Conservation (phyloP, 352 stramenopile species). For the Pythium folliculosum region DNA sequence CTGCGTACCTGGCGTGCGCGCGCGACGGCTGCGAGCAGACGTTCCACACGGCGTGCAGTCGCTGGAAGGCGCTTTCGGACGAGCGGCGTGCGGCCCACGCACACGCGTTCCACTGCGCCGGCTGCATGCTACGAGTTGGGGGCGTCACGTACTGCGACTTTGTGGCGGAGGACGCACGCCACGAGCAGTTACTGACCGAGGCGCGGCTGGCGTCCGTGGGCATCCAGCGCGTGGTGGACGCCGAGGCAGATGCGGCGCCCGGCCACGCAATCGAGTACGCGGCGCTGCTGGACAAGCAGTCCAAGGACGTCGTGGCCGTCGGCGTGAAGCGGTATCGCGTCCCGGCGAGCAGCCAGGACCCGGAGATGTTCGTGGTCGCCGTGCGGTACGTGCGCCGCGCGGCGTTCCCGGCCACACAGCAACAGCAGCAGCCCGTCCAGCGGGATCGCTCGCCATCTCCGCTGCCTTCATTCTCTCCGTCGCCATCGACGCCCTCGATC, state of each 20-base stretch:
- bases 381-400: slow-evolving; percentile 33
- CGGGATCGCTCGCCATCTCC: slow-evolving; percentile 4
- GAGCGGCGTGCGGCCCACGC: slow-evolving; percentile 24
- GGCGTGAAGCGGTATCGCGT: slow-evolving; percentile 52
- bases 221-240: slow-evolving; percentile 28
- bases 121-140: slow-evolving; percentile 34
- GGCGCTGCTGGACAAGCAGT: slow-evolving; percentile 46
- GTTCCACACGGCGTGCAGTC: slow-evolving; percentile 69
- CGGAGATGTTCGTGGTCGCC: slow-evolving; percentile 51
- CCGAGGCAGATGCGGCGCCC: too few species aligned
- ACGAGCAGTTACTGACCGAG: slow-evolving; percentile 48
- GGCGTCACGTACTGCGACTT: slow-evolving; percentile 68
- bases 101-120: slow-evolving; percentile 52
- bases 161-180: slow-evolving; percentile 41
- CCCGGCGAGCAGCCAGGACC: slow-evolving; percentile 45
- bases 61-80: slow-evolving; percentile 46
- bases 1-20: slow-evolving; percentile 43
- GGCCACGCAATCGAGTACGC: not conserved
- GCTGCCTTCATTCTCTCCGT: not conserved
- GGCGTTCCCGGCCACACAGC: slow-evolving; percentile 33
- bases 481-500: not conserved
- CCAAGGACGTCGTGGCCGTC: slow-evolving; percentile 44
- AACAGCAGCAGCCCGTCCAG: slow-evolving; percentile 27
- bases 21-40: slow-evolving; percentile 55
- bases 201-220: slow-evolving; percentile 46